phyloP scores from a whole-genome alignment of 805 yeast genomes.

The Suhomyces faveliae region DNA sequence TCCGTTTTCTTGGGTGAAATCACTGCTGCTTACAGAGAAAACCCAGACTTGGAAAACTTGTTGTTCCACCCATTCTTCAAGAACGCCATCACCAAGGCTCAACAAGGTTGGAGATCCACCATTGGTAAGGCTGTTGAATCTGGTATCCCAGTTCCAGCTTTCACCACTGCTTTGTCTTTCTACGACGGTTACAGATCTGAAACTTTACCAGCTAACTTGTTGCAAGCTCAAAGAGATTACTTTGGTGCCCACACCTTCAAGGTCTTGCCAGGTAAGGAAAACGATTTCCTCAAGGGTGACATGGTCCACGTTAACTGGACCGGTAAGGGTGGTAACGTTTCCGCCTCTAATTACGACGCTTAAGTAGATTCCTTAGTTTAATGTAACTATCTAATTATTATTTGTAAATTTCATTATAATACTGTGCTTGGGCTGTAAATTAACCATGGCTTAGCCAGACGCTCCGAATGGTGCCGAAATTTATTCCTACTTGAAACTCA shows the following conservation, averaged over 20 bases:
- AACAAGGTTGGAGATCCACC: conserved; percentile 91
- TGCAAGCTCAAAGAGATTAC: conserved; percentile 99
- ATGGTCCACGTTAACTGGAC: conserved; percentile 99
- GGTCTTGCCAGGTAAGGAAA: conserved; percentile 84
- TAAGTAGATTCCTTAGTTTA: conserved; percentile 35
- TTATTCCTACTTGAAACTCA: too few species aligned
- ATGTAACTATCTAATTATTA: background rate
- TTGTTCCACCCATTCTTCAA: conserved; percentile 94
- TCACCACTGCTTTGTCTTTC: conserved; percentile 94
- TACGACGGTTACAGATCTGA: conserved; percentile 98
- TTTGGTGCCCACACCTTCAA: conserved; percentile 99
- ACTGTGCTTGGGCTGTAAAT: too few species aligned
- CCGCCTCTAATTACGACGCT: conserved; percentile 93
- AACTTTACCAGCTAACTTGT: conserved; percentile 92
- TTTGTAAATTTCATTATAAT: too few species aligned
- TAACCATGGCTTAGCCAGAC: too few species aligned
- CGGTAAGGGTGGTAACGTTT: conserved; percentile 96
- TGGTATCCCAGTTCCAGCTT: conserved; percentile 98
- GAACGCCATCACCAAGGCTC: conserved; percentile 89
- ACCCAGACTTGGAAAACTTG: conserved; percentile 92
- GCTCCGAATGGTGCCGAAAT: too few species aligned
- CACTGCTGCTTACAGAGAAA: conserved; percentile 91
- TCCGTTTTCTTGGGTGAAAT: conserved; percentile 97
- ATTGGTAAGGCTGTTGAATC: conserved; percentile 71
- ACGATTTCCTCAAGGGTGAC: conserved; percentile 65